Conservation (phyloP, 2,329 filamentous ascomycete species). For the Cyphellophora attinorum region DNA sequence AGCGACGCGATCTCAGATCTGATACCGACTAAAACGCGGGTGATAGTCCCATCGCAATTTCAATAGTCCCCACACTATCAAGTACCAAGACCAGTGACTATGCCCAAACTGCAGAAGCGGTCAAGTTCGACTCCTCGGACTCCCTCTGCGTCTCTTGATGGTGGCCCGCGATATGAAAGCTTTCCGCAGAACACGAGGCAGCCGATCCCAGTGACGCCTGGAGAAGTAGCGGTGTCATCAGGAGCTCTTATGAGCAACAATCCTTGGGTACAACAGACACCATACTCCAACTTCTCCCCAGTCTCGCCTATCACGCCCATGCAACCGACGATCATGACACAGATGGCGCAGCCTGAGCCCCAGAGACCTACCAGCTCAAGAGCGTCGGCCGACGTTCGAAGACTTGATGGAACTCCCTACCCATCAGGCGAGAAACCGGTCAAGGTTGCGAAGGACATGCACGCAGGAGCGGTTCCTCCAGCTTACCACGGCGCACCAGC, state of each 20-base stretch:
- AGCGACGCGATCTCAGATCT: no score
- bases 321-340: conserved; percentile 6
- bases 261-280: background rate
- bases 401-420: conserved; percentile 15
- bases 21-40: no score
- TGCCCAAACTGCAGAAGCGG: conserved; percentile 15
- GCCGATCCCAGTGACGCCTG: conserved; percentile 10
- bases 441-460: conserved; percentile 19
- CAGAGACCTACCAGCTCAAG: conserved; percentile 4
- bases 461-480: conserved; percentile 16
- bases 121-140: conserved; percentile 5
- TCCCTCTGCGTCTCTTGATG: conserved; percentile 4
- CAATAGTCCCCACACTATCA: background rate
- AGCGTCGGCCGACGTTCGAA: conserved; percentile 11
- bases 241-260: background rate
- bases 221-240: background rate
- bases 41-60: background rate
- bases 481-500: conserved; percentile 10
- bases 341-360: conserved; percentile 2
- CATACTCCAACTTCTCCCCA: conserved; percentile 10
- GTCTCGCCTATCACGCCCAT: conserved; percentile 13
- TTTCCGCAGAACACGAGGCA: conserved; percentile 10
- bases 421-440: conserved; percentile 12
- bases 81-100: conserved; percentile 2
- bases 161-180: conserved; percentile 12